Evolutionary conservation across 306 rosid species (phyloP), one percentile per base, ranked within the genome.

Genomic region (Biancaea sappan): DNA sequence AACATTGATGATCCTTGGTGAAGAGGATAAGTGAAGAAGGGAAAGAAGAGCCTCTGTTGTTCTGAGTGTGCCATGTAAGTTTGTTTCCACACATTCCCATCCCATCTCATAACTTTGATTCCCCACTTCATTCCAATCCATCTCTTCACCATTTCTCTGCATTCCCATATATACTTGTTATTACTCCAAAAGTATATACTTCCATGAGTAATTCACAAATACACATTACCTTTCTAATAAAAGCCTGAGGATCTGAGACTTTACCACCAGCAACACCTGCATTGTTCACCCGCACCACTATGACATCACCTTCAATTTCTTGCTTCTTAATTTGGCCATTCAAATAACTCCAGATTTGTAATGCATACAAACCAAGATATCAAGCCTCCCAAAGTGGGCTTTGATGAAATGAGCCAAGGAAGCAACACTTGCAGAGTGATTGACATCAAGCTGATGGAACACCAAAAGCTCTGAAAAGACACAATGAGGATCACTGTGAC

Each of bases 1-100:
- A 61, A 89, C 80, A 53, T 83, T 89, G 29, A 89, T 87, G 56
- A 89, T 84, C 70, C 83, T 80, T 2, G 90, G 95, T 9, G 92
- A 85, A 50, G 76, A 59, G 3, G 95, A 89, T 21, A 81, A 50
- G 32, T 81, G 87, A 18, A 87, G 88, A 8, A 85, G 68, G 15
- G 90, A 86, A 77, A 87, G 74, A 54, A 89, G 87, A 18, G 88
- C 81, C 78, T 87, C 86, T 4, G 84, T 50, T 13, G 79, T 84
- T 78, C 84, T 78, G 73, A 75, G 85, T 4, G 90, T 77, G 14
- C 95, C 90, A 66, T 85, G 73, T 57, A 81, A 89, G 40, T 87
- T 85, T 1, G 76, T 79, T 69, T 85, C 72, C 25, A 87, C 64
- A 74, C 94, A 81, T 85, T 69, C 79, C 77, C 83, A 62, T 0